Evolutionary conservation across 768 basidiomycete species (phyloP).

Genomic region (Psilocybe cubensis): DNA sequence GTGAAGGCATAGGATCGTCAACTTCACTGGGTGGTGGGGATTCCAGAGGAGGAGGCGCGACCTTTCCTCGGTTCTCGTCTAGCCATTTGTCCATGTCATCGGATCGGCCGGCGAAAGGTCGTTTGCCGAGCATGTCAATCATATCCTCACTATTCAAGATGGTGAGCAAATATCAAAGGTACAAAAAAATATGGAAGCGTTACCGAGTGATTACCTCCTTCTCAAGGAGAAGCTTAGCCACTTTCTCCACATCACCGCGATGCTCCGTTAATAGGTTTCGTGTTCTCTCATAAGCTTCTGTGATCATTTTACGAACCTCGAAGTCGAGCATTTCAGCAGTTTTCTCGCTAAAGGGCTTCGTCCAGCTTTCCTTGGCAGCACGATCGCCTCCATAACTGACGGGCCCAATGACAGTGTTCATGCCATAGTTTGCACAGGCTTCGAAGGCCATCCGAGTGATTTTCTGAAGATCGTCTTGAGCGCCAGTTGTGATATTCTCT

Average conservation of each 20-base stretch:
- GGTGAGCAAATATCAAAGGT: neutral
- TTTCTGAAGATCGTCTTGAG: conserved; percentile 97
- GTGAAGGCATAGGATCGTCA: conserved; percentile 50
- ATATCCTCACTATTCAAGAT: conserved; percentile 73
- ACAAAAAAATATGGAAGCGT: conserved; percentile 7
- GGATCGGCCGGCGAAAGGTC: conserved; percentile 74
- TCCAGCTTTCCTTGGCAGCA: conserved; percentile 85
- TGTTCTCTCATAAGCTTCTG: conserved; percentile 84
- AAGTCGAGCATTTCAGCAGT: conserved; percentile 92
- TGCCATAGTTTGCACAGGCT: conserved; percentile 94
- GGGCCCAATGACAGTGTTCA: conserved; percentile 94
- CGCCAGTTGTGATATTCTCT: conserved; percentile 95
- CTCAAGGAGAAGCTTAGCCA: conserved; percentile 87
- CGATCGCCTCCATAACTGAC: conserved; percentile 94
- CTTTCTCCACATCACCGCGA: conserved; percentile 89
- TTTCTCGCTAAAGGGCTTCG: conserved; percentile 98
- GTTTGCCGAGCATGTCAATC: conserved; percentile 80
- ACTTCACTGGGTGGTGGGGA: conserved; percentile 35
- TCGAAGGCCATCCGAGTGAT: conserved; percentile 98
- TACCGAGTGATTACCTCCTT: conserved; percentile 96
- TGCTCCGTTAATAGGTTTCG: conserved; percentile 80
- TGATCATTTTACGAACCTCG: conserved; percentile 96
- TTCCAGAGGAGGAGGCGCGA: conserved; percentile 70
- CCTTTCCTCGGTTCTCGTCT: conserved; percentile 73
- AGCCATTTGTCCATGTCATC: conserved; percentile 99